A percentile compares a stretch with the other conserved stretches of the same genome.
phyloP scores from a whole-genome alignment of 2,329 filamentous ascomycete genomes.

The Diaporthe citriasiana region DNA sequence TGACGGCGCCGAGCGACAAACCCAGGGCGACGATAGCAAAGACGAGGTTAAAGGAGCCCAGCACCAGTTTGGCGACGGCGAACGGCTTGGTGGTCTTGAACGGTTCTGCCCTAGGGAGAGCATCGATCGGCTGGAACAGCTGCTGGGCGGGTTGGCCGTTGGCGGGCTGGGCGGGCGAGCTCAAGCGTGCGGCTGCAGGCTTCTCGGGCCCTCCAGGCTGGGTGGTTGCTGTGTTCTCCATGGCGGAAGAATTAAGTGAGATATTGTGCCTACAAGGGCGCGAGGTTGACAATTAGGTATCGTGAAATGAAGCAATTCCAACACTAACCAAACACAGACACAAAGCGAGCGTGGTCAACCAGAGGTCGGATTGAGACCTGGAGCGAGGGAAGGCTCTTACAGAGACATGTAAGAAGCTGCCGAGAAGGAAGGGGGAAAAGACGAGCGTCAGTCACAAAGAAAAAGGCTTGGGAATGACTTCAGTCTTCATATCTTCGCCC shows the following conservation, averaged over 20 bases:
- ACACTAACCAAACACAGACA: not conserved
- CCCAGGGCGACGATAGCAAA: conserved; percentile 40
- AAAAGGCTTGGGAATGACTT: conserved; percentile 17
- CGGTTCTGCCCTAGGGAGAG: conserved; percentile 19
- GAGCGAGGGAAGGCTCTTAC: not conserved
- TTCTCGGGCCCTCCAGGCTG: conserved; percentile 33
- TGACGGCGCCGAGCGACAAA: not conserved
- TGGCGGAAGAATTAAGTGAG: not conserved
- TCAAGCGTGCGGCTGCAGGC: conserved; percentile 21
- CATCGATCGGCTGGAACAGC: conserved; percentile 21
- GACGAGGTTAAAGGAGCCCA: conserved; percentile 35
- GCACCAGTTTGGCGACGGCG: conserved; percentile 31
- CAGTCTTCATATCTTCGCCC: conserved; percentile 13
- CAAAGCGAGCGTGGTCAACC: conserved; percentile 27
- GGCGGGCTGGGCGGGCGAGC: conserved; percentile 2
- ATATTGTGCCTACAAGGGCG: not conserved
- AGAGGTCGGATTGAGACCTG: not conserved
- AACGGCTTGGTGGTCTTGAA: conserved; percentile 35
- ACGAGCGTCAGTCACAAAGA: not conserved
- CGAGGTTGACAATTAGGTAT: not conserved
- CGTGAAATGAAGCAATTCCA: not conserved
- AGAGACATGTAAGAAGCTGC: not conserved
- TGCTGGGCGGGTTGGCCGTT: conserved; percentile 7
- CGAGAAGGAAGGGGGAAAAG: not conserved
- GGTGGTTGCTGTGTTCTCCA: conserved; percentile 9